These are phyloP conservation scores for Nymphaea colorata DNA, from an alignment of 164 flowering plant species.

Conservation along the genomic window DNA sequence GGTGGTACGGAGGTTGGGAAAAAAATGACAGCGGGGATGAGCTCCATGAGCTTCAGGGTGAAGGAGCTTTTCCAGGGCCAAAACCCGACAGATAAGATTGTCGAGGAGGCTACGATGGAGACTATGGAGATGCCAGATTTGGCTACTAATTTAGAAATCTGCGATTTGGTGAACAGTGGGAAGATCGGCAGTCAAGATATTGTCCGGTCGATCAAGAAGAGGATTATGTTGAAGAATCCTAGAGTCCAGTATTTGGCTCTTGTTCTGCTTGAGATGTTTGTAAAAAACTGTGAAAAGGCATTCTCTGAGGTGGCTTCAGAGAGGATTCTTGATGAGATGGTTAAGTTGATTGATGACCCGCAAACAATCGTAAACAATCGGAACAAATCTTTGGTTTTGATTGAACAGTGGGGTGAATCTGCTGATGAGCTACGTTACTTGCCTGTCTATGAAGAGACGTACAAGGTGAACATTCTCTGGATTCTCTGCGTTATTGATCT, in stretches of 20 bases:
- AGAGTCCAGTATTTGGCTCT: slow-evolving; percentile 69
- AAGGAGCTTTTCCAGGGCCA: slow-evolving; percentile 88
- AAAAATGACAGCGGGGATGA: slow-evolving; percentile 81
- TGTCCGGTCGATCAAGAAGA: slow-evolving; percentile 71
- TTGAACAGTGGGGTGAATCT: slow-evolving; percentile 97
- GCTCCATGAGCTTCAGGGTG: slow-evolving; percentile 86
- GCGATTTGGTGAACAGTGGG: slow-evolving; percentile 80
- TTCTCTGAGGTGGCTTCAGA: slow-evolving; percentile 93
- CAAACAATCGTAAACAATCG: slow-evolving; percentile 82
- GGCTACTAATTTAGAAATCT: slow-evolving; percentile 75
- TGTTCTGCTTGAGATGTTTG: slow-evolving; percentile 64
- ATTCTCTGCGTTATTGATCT: neutral
- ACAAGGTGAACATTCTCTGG: slow-evolving; percentile 56
- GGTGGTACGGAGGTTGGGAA: slow-evolving; percentile 71
- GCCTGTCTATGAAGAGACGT: slow-evolving; percentile 95
- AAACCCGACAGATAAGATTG: slow-evolving; percentile 64
- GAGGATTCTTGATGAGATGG: slow-evolving; percentile 96
- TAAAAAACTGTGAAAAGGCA: slow-evolving; percentile 83
- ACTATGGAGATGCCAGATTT: slow-evolving; percentile 81
- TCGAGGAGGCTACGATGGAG: slow-evolving; percentile 87
- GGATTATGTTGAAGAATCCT: slow-evolving; percentile 57
- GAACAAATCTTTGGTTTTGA: slow-evolving; percentile 72
- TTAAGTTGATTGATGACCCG: slow-evolving; percentile 89
- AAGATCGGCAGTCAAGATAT: slow-evolving; percentile 62
- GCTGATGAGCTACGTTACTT: slow-evolving; percentile 69